Evolutionary conservation across 2,329 filamentous ascomycete genomes (phyloP).

Genomic region (Venturia nashicola): DNA sequence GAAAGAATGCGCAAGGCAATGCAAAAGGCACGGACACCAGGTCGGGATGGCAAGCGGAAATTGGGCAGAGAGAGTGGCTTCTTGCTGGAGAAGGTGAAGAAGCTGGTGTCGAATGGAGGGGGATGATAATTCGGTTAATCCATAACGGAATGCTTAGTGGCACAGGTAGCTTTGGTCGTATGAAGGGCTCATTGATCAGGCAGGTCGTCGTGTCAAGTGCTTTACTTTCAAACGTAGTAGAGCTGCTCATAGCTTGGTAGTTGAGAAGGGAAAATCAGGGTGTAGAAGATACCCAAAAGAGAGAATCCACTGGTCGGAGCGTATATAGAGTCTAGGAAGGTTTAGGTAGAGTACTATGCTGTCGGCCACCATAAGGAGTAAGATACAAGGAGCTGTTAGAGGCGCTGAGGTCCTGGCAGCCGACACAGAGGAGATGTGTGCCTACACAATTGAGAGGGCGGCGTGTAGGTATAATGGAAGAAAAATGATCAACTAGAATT

Average conservation of each 20-base stretch:
- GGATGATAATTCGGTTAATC: neutral
- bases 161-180: neutral
- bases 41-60: conserved; percentile 61
- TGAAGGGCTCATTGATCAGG: neutral
- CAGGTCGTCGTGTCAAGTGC: neutral
- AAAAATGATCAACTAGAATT: too few species aligned
- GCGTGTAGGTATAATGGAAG: too few species aligned
- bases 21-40: conserved; percentile 47
- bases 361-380: too few species aligned
- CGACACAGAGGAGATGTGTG: too few species aligned
- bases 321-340: neutral
- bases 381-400: too few species aligned
- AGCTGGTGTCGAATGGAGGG: conserved; percentile 38
- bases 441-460: too few species aligned
- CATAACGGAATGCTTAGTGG: neutral
- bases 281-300: neutral
- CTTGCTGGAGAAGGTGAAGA: conserved; percentile 66
- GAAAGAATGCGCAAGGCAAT: conserved; percentile 59
- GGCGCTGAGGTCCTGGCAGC: too few species aligned
- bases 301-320: neutral
- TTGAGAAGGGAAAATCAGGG: neutral
- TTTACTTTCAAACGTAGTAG: neutral
- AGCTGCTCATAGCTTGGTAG: neutral
- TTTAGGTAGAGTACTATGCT: neutral
- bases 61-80: conserved; percentile 70